Percentiles rank a stretch among this genome's conserved stretches.
phyloP scores from a whole-genome alignment of 805 yeast species.

The Kazachstania kunashirensis region DNA sequence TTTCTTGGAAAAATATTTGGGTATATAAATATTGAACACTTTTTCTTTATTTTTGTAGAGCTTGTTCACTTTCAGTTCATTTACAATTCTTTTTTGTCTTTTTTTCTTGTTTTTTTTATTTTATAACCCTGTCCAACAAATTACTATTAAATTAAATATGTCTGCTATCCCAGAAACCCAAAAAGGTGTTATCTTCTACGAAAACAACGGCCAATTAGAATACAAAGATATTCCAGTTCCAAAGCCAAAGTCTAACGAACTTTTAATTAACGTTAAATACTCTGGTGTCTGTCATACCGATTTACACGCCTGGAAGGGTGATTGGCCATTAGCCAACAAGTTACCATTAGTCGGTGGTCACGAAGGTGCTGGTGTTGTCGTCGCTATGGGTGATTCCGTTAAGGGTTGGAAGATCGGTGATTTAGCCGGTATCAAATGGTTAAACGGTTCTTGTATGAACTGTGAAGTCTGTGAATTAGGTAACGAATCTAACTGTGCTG shows the following conservation, averaged over 20 bases:
- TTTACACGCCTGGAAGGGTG: conserved; percentile 67
- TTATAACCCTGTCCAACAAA: background rate
- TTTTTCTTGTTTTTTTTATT: background rate
- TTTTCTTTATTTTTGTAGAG: no score
- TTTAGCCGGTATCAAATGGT: conserved; percentile 60
- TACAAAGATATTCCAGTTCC: conserved; percentile 50
- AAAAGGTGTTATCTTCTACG: conserved; percentile 43
- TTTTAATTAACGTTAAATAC: conserved; percentile 56
- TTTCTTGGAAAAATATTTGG: no score
- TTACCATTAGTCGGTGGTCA: conserved; percentile 64
- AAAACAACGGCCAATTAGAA: conserved; percentile 33
- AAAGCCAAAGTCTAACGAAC: conserved; percentile 52
- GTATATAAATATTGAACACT: no score
- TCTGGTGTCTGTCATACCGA: conserved; percentile 73
- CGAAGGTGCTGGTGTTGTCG: conserved; percentile 67
- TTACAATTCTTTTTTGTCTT: background rate
- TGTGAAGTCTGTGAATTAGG: conserved; percentile 56
- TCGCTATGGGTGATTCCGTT: conserved; percentile 51
- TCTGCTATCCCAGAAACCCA: conserved; percentile 41
- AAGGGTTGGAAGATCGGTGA: conserved; percentile 55
- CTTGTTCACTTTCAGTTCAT: no score
- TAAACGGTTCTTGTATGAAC: conserved; percentile 54
- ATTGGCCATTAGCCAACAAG: conserved; percentile 53
- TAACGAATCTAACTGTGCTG: conserved; percentile 55
- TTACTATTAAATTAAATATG: conserved; percentile 12